Conservation (phyloP, 202 grass and related monocot genomes). For the Schoenoplectus tabernaemontani region DNA sequence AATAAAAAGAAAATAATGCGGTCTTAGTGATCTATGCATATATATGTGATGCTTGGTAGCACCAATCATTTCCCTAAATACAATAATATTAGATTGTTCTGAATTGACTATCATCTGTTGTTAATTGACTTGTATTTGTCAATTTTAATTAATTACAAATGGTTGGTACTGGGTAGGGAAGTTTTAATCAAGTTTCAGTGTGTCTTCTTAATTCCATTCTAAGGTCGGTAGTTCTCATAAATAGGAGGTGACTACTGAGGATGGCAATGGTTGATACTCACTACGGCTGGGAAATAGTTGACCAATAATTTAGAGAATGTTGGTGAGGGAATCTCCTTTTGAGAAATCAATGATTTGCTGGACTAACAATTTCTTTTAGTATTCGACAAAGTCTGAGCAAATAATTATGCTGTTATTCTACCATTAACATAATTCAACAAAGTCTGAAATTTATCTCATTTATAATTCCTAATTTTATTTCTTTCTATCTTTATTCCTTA, state of each 20-base stretch:
- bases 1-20: background rate
- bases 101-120: background rate
- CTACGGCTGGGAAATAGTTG: background rate
- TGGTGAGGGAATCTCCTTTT: background rate
- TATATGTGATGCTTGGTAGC: background rate
- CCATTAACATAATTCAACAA: background rate
- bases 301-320: background rate
- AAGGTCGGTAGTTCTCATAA: background rate
- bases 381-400: background rate
- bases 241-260: background rate
- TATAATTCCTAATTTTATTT: background rate
- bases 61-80: background rate
- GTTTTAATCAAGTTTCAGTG: background rate
- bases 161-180: background rate
- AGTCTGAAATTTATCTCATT: background rate
- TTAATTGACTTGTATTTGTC: background rate
- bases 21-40: background rate
- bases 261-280: too few relatives aligned
- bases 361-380: background rate
- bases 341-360: background rate
- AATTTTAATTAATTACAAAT: background rate
- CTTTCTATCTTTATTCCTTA: too few relatives aligned
- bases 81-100: background rate
- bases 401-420: background rate
- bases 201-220: background rate